phyloP scores from a whole-genome alignment of 75 land plant genomes.

The Cunninghamia lanceolata region DNA sequence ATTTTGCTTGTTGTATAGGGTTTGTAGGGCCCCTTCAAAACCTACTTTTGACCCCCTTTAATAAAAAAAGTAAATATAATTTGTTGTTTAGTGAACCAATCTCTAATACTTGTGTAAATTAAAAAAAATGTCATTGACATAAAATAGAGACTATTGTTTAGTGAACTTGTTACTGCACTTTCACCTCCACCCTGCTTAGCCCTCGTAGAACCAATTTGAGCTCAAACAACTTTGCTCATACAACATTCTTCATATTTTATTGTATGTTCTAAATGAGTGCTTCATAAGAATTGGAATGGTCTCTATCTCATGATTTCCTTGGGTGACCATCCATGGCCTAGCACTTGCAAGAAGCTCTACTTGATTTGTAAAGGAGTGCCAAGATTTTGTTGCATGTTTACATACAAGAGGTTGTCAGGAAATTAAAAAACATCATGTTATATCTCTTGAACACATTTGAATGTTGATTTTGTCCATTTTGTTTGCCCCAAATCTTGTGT shows the following conservation, averaged over 20 bases:
- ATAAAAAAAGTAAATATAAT: too few species aligned
- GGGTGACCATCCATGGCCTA: conserved; percentile 55
- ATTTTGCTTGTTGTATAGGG: too few species aligned
- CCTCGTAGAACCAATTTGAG: conserved; percentile 56
- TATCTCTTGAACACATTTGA: conserved; percentile 24
- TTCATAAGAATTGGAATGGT: conserved; percentile 28
- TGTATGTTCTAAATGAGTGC: conserved; percentile 35
- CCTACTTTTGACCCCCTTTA: too few species aligned
- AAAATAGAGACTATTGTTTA: too few species aligned
- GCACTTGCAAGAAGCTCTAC: conserved; percentile 41
- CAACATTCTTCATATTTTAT: conserved; percentile 53
- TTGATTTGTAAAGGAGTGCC: conserved; percentile 47
- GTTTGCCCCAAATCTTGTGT: conserved; percentile 64
- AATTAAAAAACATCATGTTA: conserved; percentile 32
- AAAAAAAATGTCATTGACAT: too few species aligned
- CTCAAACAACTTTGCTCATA: conserved; percentile 44
- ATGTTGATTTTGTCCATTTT: conserved; percentile 38
- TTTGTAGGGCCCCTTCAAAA: too few species aligned
- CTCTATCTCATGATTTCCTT: conserved; percentile 63
- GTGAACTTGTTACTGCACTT: too few species aligned
- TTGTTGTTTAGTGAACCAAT: too few species aligned
- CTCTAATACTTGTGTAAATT: too few species aligned
- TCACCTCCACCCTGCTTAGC: too few species aligned
- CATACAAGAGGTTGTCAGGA: conserved; percentile 57
- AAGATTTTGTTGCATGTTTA: conserved; percentile 37